Percentiles rank a stretch among this genome's conserved stretches.
These are phyloP conservation scores for Suillus subalutaceus DNA, from an alignment of 768 basidiomycete genomes.

Conservation along the genomic window DNA sequence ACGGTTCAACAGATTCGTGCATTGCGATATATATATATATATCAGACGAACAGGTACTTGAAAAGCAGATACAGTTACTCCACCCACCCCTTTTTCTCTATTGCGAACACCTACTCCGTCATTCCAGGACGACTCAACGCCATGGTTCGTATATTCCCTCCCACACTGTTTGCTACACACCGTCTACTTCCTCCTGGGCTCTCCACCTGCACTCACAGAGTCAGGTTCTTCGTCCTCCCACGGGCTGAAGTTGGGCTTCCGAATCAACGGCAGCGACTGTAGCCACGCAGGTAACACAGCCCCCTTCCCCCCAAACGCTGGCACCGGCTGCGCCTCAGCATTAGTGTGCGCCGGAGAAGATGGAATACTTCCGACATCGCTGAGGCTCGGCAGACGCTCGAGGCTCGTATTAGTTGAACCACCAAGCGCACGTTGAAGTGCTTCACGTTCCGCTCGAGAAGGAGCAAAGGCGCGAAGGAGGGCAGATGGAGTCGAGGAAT, in stretches of 20 bases:
- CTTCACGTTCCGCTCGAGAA: constrained; percentile 86
- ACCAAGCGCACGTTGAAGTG: constrained; percentile 76
- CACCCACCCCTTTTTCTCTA: constrained; percentile 18
- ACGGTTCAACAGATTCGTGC: constrained; percentile 30
- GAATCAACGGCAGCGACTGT: constrained; percentile 62
- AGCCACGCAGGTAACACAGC: constrained; percentile 65
- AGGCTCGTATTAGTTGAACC: constrained; percentile 75
- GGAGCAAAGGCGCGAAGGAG: constrained; percentile 84
- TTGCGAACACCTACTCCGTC: constrained; percentile 16
- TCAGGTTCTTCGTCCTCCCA: constrained; percentile 74
- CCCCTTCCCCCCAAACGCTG: constrained; percentile 27
- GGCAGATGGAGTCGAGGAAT: constrained; percentile 48
- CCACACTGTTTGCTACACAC: constrained; percentile 5
- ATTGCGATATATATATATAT: constrained; percentile 35
- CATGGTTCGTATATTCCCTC: constrained; percentile 17
- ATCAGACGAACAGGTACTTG: constrained; percentile 29
- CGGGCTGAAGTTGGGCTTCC: constrained; percentile 77
- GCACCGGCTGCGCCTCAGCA: constrained; percentile 30
- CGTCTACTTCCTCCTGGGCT: constrained; percentile 26
- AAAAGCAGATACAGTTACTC: constrained; percentile 26
- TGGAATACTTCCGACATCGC: constrained; percentile 73
- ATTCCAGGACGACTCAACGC: constrained; percentile 17
- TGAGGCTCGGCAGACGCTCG: constrained; percentile 77
- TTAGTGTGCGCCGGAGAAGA: constrained; percentile 64
- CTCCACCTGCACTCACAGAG: constrained; percentile 15